Evolutionary conservation across 164 flowering plant genomes (phyloP), one percentile per base, ranked within the genome.

Genomic region (Macadamia tetraphylla): DNA sequence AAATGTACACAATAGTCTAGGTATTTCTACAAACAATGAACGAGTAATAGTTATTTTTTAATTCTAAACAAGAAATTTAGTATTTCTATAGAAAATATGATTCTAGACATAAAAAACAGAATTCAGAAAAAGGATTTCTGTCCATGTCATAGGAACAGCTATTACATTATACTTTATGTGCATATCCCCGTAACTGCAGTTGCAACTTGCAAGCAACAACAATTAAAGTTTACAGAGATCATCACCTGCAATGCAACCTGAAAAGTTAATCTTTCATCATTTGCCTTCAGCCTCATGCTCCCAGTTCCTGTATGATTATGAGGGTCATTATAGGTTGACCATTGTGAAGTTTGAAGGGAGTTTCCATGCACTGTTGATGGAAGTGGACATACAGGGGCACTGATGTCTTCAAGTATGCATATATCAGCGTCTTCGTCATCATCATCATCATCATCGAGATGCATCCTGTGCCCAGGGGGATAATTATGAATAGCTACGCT

Each of bases 241-340:
- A 89, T 78, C 62, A 89, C 96, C 91, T 88, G 88, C 81, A 86
- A 51, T 32, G 91, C 92, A 58, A 65, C 84, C 70, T 77, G 83
- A 60, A 75, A 80, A 68, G 85, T 77, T 51, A 73, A 31, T 29
- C 76, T 67, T 75, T 86, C 91, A 73, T 84, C 87, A 76, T 70
- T 67, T 60, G 85, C 58, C 79, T 60, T 81, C 29, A 23, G 40
- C 76, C 83, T 83, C 48, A 68, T 52, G 48, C 79, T 79, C 60
- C 69, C 82, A 14, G 57, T 53, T 71, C 76, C 88, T 23, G 70
- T 42, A 17, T 74, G 74, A 72, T 46, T 64, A 60, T 18, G 43
- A 44, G 86, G 69, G 64, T 70, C 80, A 78, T 60, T 63, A 58
- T 59, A 48, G 56, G 73, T 56, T 67, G 77, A 63, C 18, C 29